Evolutionary conservation across 2,329 filamentous ascomycete genomes (phyloP), one percentile per base, ranked within the genome.

Genomic region (Sordariomycetes sp.): DNA sequence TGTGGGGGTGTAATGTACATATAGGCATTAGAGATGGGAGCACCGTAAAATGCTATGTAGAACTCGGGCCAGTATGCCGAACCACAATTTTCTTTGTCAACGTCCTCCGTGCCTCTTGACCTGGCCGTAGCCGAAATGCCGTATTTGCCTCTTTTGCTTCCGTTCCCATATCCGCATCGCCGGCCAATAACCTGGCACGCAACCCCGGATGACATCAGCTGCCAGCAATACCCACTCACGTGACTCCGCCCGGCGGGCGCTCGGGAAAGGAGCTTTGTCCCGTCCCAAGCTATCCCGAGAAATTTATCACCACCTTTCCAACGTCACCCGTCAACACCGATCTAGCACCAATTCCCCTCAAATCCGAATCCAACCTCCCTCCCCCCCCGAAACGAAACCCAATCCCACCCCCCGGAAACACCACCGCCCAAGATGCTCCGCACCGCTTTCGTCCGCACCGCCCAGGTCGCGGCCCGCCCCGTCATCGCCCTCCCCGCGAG

Each of bases 371-470:
- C n/a, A 40, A 43, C 28, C 28, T 37, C 37, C 40, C 57, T n/a
- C 52, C 24, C 53, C 18, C 32, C 53, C 55, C 43, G 25, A 25
- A 54, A 54, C 34, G 37, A 32, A 32, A 25, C 52, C 12, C 22
- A 22, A n/a, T 28, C 20, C 25, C 10, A 48, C 18, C 22, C 54
- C 24, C 16, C 28, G 54, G 55, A 51, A 43, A 34, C 50, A 48
- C 57, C 32, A 20, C 58, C 51, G n/a, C 53, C n/a, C 4, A 46
- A 34, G 46, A 54, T 97, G 93, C 91, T 97, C 82, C 89, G 93
- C 78, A 85, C 89, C 74, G 86, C 89, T 71, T 76, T 94, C 73
- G 79, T 93, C 78, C 88, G 88, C 76, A 87, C 89, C 70, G 83
- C 88, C 71, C 82, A 86, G 71, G 74, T 71, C 66, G 73, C 78